Evolutionary conservation across 2,329 filamentous ascomycete species (phyloP), one percentile per base, ranked within the genome.

Genomic region (Leptoxyphium fumago): DNA sequence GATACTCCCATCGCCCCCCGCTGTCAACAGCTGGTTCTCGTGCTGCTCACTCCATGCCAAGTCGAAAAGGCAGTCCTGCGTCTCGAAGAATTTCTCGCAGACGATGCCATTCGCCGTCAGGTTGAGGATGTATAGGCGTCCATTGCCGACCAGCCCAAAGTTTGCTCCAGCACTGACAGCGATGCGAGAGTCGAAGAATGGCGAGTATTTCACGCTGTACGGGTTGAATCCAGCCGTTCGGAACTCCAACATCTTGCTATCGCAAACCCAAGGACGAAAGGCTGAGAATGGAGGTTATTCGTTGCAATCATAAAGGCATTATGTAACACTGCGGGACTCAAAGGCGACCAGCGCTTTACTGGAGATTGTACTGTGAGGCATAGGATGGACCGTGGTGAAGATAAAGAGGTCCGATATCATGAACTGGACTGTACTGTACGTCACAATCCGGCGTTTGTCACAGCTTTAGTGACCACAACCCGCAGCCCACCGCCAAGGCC

Each of bases 131-230:
- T 84, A 96, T 1, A 96, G 67, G 38, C 88, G 78, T 10, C 91
- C 91, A 69, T 98, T 98, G 40, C 91, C 91, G 30, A 98, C 89
- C 34, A 98, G 83, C 34, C 91, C 91, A 67, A 91, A 98, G 70
- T 98, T 96, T 50, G 89, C 79, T n/a, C 87, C 83, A 1, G 84
- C 75, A 28, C 85, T 84, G 55, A 95, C 87, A 45, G 89, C 89
- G 51, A 98, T 78, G 50, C 88, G 80, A 52, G 84, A 91, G 69
- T 96, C 91, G 69, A 93, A 94, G 70, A 95, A 98, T 6, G 91
- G 91, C 45, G 89, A 96, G 72, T 96, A 98, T 67, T 95, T 94
- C 65, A 95, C 87, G 54, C 84, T 85, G 67, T 94, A 95, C 57
- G 88, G 88, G 64, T 96, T 94, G 74, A 78, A 96, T 57, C 91